These are phyloP conservation scores for Oryza officinalis DNA, from an alignment of 176 grass and related monocot genomes.

Conservation along the genomic window DNA sequence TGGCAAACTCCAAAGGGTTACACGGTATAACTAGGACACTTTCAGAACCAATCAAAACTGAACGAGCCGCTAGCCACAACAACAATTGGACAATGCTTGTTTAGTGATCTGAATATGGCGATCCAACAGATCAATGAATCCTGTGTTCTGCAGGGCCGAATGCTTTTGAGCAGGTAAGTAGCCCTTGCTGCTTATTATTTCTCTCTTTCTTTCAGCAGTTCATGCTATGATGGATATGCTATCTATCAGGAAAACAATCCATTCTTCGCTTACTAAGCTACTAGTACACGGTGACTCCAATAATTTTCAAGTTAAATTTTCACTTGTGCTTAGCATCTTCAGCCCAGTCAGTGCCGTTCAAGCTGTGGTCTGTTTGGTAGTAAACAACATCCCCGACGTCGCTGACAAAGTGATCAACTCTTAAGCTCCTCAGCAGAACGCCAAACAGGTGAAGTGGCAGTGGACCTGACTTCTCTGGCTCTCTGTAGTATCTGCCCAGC, in stretches of 20 bases:
- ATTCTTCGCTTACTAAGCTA: not conserved
- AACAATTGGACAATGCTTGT: slow-evolving; percentile 16
- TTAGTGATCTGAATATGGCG: slow-evolving; percentile 10
- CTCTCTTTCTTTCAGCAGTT: not conserved
- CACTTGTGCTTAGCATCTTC: slow-evolving; percentile 19
- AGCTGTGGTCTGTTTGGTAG: slow-evolving; percentile 72
- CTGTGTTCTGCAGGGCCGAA: not conserved
- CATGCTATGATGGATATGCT: not conserved
- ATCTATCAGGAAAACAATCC: not conserved
- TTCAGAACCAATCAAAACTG: not conserved
- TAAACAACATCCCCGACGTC: slow-evolving; percentile 79
- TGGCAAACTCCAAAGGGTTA: not conserved
- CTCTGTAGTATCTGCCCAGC: slow-evolving; percentile 73
- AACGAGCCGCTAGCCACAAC: slow-evolving; percentile 16
- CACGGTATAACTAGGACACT: not conserved
- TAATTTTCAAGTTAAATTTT: not conserved
- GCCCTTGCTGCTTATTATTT: slow-evolving; percentile 1
- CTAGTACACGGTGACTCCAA: not conserved
- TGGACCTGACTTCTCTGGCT: slow-evolving; percentile 73
- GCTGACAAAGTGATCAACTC: slow-evolving; percentile 85
- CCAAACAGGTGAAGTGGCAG: slow-evolving; percentile 65
- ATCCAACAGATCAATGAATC: not conserved
- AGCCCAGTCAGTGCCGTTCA: not conserved
- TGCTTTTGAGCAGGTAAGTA: not conserved
- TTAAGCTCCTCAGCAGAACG: slow-evolving; percentile 68